phyloP scores from a whole-genome alignment of 192 early-diverging fungal species.

The Coemansia sp. region DNA sequence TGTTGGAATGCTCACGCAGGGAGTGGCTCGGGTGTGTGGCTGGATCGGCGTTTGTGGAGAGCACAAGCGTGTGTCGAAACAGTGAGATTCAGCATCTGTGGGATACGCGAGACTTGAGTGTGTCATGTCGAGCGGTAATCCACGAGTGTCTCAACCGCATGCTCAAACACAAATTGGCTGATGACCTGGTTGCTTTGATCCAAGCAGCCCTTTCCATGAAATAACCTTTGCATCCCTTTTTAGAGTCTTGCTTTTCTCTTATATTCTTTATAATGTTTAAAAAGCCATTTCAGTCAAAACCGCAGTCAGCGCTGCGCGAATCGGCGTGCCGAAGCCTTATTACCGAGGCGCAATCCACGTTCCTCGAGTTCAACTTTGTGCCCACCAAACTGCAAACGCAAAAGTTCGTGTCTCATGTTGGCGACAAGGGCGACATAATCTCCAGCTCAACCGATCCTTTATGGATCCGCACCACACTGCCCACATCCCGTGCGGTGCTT shows the following conservation, averaged over 20 bases:
- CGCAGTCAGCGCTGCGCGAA: constrained; percentile 64
- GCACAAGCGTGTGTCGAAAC: neutral
- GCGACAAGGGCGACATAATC: constrained; percentile 65
- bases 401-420: constrained; percentile 67
- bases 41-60: neutral
- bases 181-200: neutral
- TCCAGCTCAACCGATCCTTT: constrained; percentile 62
- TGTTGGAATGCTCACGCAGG: neutral
- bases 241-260: constrained; percentile 4
- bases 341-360: constrained; percentile 60
- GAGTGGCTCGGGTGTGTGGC: constrained; percentile 1
- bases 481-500: constrained; percentile 31
- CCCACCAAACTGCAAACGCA: constrained; percentile 62
- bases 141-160: neutral
- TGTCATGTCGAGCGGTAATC: neutral
- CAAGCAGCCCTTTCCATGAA: neutral
- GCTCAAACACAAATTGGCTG: neutral
- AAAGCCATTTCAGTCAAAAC: constrained; percentile 70
- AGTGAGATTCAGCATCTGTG: neutral
- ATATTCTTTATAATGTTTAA: constrained; percentile 64
- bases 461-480: constrained; percentile 62
- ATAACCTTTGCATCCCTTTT: neutral
- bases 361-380: constrained; percentile 22
- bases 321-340: constrained; percentile 68
- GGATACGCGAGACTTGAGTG: neutral